These are phyloP conservation scores for Durio zibethinus DNA, from an alignment of 345 rosid genomes.

Conservation along the genomic window DNA sequence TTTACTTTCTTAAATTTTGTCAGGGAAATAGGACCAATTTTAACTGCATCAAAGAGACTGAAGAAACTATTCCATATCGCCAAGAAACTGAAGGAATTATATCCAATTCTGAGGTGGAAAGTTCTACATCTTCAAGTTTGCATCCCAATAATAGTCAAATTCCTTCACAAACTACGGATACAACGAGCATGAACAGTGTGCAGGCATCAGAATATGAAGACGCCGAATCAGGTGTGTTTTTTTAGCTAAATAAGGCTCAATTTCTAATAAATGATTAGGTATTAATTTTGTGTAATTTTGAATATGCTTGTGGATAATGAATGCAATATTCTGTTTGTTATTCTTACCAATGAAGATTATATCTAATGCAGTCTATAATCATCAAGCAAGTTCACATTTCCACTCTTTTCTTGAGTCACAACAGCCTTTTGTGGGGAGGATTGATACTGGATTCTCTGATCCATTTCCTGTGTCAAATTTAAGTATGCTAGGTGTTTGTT, in stretches of 20 bases:
- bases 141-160: slow-evolving; percentile 38
- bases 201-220: slow-evolving; percentile 77
- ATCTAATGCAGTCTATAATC: slow-evolving; percentile 54
- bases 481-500: slow-evolving; percentile 34
- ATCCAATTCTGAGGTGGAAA: slow-evolving; percentile 45
- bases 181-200: slow-evolving; percentile 56
- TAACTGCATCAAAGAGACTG: slow-evolving; percentile 48
- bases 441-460: slow-evolving; percentile 38
- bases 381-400: slow-evolving; percentile 51
- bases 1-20: not conserved
- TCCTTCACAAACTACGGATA: slow-evolving; percentile 58
- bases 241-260: slow-evolving; percentile 5
- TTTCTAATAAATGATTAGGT: not conserved
- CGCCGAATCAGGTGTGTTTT: slow-evolving; percentile 70
- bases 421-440: slow-evolving; percentile 38
- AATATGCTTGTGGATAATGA: slow-evolving; percentile 11
- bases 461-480: slow-evolving; percentile 42
- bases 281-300: not conserved
- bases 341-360: slow-evolving; percentile 17
- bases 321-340: slow-evolving; percentile 5
- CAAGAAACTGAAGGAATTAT: slow-evolving; percentile 44
- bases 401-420: slow-evolving; percentile 47
- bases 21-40: slow-evolving; percentile 69
- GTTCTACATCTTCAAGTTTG: slow-evolving; percentile 52
- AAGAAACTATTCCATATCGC: slow-evolving; percentile 38